Base-by-base conservation (phyloP, 1,284 basidiomycete species). In the Boletus austroedulis region DNA sequence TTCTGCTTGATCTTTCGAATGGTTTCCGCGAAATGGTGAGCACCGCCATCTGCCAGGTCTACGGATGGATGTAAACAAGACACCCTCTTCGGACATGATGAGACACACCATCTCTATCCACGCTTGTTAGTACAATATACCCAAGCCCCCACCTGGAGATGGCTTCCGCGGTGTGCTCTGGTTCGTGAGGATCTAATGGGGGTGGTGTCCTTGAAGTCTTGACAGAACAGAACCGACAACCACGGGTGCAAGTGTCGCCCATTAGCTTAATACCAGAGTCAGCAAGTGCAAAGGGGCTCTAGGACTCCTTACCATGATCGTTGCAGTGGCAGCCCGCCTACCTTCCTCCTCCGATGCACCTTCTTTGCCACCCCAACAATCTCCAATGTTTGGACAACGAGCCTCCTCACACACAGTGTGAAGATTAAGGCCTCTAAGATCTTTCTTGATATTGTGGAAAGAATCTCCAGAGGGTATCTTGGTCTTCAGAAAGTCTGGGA, bases 321-420 rank as follows among this genome's bases (percentile, higher is more conserved):
- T 98, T n/a, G 95, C 95, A 9, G 97, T 99, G 15, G 97, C 97
- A 52, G 86, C 84, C 55, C 87, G 86, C 68, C 90, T 89, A 46
- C 86, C 89, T 58, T 90, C 88, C 58, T 82, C 82, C 56, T 87
- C 86, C 23, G 86, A 86, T n/a, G 78, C 82, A 53, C 83, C 85
- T 47, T 87, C 82, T 65, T 87, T 89, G 2, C 95, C 95, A 51
- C 97, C 95, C 97, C 97, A 99, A 74, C 97, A 99, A 70, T 99
- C 96, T 31, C 96, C 97, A 58, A 99, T 98, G 70, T 99, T 99
- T 1, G 97, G 97, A 80, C 97, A 99, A 60, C 95, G 85, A 28
- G 97, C 97, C 75, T 99, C 97, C 75, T 99, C 97, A 69, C 97
- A 99, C 1, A 99, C 97, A 0, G 97, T 99, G 69, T 96, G 94